Evolutionary conservation across 1,284 basidiomycete species (phyloP).

Genomic region (Bondarzewia mesenterica): DNA sequence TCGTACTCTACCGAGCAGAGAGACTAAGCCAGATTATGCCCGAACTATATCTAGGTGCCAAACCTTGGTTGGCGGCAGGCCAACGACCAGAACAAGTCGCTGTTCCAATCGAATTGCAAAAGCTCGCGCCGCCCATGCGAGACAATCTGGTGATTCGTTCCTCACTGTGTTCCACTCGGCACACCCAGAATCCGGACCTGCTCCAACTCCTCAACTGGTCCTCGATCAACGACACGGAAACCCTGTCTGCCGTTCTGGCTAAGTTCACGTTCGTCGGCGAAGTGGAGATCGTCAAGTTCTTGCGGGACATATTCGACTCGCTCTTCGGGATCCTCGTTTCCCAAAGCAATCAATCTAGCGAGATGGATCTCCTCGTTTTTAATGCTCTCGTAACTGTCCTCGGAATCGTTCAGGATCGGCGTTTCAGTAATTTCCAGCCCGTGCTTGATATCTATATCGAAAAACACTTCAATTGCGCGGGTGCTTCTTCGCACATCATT

Average conservation of each 20-base stretch:
- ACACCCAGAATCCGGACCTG: constrained; percentile 87
- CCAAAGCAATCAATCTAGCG: constrained; percentile 62
- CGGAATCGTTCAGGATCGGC: constrained; percentile 85
- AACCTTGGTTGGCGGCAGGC: constrained; percentile 47
- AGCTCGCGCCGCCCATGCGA: constrained; percentile 58
- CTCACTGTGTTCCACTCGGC: constrained; percentile 87
- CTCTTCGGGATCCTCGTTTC: constrained; percentile 87
- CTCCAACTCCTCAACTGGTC: constrained; percentile 86
- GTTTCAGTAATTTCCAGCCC: constrained; percentile 94
- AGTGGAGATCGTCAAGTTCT: constrained; percentile 91
- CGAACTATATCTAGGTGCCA: constrained; percentile 64
- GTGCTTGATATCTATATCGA: constrained; percentile 93
- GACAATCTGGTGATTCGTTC: constrained; percentile 82
- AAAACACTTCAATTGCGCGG: constrained; percentile 75
- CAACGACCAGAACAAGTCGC: constrained; percentile 51
- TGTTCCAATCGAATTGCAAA: constrained; percentile 57
- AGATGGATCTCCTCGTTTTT: constrained; percentile 86
- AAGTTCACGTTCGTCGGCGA: constrained; percentile 92
- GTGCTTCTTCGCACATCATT: constrained; percentile 76
- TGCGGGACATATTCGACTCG: constrained; percentile 88
- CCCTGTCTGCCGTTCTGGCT: constrained; percentile 67
- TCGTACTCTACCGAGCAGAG: constrained; percentile 80
- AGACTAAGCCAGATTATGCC: constrained; percentile 52
- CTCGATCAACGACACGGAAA: constrained; percentile 52
- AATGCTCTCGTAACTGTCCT: constrained; percentile 87